A percentile compares a stretch with the other conserved stretches of the same genome.
Evolutionary conservation across 108 stramenopile species (phyloP).

Genomic region (Pseudonitzschia pungens): DNA sequence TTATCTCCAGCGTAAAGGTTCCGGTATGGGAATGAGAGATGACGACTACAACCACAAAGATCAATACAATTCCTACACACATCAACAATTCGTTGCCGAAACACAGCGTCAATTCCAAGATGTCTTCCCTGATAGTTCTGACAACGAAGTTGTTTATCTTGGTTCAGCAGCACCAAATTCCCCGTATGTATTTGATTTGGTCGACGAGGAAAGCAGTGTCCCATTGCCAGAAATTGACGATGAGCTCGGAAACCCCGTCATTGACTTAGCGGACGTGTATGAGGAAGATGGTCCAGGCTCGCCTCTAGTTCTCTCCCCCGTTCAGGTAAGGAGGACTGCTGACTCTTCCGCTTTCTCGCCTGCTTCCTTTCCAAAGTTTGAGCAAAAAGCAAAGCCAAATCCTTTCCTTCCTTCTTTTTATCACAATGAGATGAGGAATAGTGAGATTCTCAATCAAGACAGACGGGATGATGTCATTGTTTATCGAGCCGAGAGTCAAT

Average conservation of each 20-base stretch:
- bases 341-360: constrained; percentile 1
- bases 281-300: constrained; percentile 34
- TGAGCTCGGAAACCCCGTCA: constrained; percentile 16
- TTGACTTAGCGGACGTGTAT: constrained; percentile 24
- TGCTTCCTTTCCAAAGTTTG: neutral
- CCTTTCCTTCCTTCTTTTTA: neutral
- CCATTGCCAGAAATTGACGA: constrained; percentile 28
- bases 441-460: neutral
- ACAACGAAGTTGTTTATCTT: neutral
- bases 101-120: neutral
- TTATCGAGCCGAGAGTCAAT: neutral
- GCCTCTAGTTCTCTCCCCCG: constrained; percentile 30
- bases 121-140: neutral
- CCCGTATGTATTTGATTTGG: neutral
- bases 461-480: constrained; percentile 2
- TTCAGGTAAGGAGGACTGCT: neutral
- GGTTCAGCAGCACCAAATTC: constrained; percentile 1
- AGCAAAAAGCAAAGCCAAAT: neutral
- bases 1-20: neutral
- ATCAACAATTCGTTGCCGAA: neutral
- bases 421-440: neutral
- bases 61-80: neutral
- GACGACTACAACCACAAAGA: neutral
- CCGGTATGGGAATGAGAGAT: neutral
- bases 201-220: constrained; percentile 4